Conservation (phyloP, 768 basidiomycete species). For the Podaxis rugospora region DNA sequence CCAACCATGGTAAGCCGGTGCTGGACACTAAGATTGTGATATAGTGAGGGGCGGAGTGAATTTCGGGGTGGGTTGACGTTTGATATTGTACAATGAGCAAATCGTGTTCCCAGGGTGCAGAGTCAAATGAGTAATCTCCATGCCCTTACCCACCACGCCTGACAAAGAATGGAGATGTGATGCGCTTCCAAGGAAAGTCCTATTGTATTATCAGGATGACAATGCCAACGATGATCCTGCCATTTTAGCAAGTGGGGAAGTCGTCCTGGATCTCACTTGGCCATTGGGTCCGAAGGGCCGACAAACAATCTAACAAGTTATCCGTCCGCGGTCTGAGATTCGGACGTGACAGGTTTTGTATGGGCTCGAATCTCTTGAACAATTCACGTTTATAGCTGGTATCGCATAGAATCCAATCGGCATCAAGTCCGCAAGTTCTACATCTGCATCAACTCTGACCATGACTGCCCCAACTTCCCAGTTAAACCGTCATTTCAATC, state of each 20-base stretch:
- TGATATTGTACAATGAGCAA: no score
- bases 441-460: background rate
- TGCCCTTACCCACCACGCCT: no score
- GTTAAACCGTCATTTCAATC: background rate
- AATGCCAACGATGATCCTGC: background rate
- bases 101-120: no score
- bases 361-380: background rate
- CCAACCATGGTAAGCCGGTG: no score
- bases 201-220: no score
- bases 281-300: background rate
- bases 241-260: background rate
- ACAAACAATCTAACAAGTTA: background rate
- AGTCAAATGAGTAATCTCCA: no score
- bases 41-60: no score
- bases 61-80: no score
- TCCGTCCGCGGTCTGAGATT: background rate
- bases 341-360: background rate
- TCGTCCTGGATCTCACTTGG: no score
- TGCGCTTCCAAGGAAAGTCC: no score
- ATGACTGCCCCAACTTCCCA: background rate
- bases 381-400: background rate
- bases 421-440: background rate
- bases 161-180: no score
- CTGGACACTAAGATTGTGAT: no score
- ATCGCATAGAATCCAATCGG: background rate